These are phyloP conservation scores for Saturnispora saitoi DNA, from an alignment of 805 yeast genomes.

Conservation along the genomic window DNA sequence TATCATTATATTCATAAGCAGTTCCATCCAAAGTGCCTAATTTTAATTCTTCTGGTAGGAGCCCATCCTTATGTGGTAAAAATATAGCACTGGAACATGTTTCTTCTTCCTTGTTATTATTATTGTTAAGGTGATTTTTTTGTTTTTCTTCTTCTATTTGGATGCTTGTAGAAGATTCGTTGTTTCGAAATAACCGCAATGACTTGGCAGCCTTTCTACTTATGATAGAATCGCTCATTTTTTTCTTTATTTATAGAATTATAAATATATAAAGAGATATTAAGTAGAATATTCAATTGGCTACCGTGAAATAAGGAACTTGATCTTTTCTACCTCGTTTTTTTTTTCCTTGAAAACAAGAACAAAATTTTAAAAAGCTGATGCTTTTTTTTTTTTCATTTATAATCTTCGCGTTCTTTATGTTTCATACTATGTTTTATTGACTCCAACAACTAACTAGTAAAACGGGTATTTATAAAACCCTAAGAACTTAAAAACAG, in stretches of 20 bases:
- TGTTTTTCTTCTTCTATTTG: neutral
- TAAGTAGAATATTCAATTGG: neutral
- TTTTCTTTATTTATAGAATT: neutral
- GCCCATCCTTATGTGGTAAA: neutral
- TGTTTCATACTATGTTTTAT: too few species aligned
- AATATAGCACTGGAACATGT: slow-evolving; percentile 1
- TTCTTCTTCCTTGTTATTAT: neutral
- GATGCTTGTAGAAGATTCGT: neutral
- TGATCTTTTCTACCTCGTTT: neutral
- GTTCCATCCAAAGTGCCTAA: neutral
- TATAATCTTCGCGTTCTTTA: too few species aligned
- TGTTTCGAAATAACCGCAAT: slow-evolving; percentile 36
- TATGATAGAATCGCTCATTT: neutral
- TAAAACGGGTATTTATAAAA: too few species aligned
- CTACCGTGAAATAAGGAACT: neutral
- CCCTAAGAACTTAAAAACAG: too few species aligned
- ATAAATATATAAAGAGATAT: neutral
- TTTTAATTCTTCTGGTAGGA: neutral
- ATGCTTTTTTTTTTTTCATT: too few species aligned
- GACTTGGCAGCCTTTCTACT: slow-evolving; percentile 37
- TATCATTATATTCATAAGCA: neutral
- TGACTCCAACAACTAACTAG: too few species aligned
- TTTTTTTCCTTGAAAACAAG: too few species aligned
- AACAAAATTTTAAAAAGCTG: too few species aligned
- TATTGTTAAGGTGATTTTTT: neutral